phyloP scores from a whole-genome alignment of 768 basidiomycete species.

The Psilocybe cyanescens region DNA sequence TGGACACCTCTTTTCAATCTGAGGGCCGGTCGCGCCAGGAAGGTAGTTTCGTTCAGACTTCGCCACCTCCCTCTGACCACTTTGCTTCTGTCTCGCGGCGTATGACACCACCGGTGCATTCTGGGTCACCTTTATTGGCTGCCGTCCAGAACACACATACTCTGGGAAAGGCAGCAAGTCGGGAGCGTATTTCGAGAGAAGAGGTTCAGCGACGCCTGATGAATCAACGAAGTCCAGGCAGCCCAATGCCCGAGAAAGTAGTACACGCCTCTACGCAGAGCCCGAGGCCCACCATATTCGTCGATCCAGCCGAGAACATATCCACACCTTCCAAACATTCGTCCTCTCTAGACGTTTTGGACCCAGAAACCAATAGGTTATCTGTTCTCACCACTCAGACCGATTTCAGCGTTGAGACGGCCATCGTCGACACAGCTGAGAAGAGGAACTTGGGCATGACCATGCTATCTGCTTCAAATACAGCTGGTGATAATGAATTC shows the following conservation, averaged over 20 bases:
- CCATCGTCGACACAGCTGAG: conserved; percentile 52
- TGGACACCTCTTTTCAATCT: conserved; percentile 7
- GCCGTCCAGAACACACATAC: conserved; percentile 7
- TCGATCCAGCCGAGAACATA: not conserved
- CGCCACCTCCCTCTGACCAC: conserved; percentile 15
- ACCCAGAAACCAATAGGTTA: conserved; percentile 40
- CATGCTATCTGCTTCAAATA: conserved; percentile 18
- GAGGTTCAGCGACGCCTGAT: conserved; percentile 28
- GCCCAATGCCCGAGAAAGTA: conserved; percentile 12
- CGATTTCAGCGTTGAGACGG: conserved; percentile 51
- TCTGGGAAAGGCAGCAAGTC: conserved; percentile 22
- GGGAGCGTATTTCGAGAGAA: conserved; percentile 30
- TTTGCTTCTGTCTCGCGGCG: conserved; percentile 17
- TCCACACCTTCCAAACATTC: conserved; percentile 1
- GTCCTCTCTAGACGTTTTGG: conserved; percentile 17
- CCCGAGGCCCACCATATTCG: conserved; percentile 13
- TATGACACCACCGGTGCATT: conserved; percentile 22
- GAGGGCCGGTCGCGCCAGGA: not conserved
- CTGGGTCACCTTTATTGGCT: conserved; percentile 24
- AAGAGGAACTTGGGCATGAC: conserved; percentile 34
- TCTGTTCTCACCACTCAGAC: conserved; percentile 45
- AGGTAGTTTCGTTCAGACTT: not conserved
- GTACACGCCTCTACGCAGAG: conserved; percentile 12
- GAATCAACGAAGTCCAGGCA: conserved; percentile 24
- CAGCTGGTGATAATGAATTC: conserved; percentile 34